Evolutionary conservation across 2,329 filamentous ascomycete species (phyloP).

Genomic region (Penicillium sp.): DNA sequence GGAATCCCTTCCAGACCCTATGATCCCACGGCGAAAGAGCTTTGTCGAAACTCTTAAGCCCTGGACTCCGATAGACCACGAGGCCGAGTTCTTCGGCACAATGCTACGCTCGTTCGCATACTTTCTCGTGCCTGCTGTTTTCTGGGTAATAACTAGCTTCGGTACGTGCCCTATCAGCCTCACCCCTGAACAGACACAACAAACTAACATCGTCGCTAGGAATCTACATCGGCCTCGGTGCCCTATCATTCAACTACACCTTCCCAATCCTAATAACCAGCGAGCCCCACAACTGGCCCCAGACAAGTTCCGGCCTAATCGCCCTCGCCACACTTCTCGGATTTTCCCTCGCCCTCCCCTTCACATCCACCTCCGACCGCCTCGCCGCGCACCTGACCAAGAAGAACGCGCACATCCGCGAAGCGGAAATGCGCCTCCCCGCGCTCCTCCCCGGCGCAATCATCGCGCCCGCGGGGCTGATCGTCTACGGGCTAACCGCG

Average conservation of each 20-base stretch:
- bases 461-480: constrained; percentile 36
- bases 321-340: constrained; percentile 46
- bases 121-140: constrained; percentile 54
- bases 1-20: not conserved
- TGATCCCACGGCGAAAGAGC: constrained; percentile 45
- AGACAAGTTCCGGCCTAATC: constrained; percentile 53
- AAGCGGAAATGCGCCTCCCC: constrained; percentile 45
- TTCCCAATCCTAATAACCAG: constrained; percentile 54
- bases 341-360: constrained; percentile 50
- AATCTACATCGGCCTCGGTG: constrained; percentile 56
- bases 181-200: not conserved
- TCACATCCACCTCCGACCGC: constrained; percentile 48
- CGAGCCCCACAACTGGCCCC: constrained; percentile 53
- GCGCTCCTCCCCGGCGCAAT: constrained; percentile 32
- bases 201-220: constrained; percentile 23
- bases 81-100: constrained; percentile 53
- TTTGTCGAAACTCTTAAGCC: constrained; percentile 51
- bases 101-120: constrained; percentile 54
- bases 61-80: constrained; percentile 50
- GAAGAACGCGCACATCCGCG: constrained; percentile 45
- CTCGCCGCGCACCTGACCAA: constrained; percentile 45
- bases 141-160: constrained; percentile 59
- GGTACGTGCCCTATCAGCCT: constrained; percentile 30
- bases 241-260: constrained; percentile 56
- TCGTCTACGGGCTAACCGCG: constrained; percentile 40